Evolutionary conservation across 2,329 filamentous ascomycete genomes (phyloP), one percentile per base, ranked within the genome.

Genomic region (Raffaelea ambrosiae): DNA sequence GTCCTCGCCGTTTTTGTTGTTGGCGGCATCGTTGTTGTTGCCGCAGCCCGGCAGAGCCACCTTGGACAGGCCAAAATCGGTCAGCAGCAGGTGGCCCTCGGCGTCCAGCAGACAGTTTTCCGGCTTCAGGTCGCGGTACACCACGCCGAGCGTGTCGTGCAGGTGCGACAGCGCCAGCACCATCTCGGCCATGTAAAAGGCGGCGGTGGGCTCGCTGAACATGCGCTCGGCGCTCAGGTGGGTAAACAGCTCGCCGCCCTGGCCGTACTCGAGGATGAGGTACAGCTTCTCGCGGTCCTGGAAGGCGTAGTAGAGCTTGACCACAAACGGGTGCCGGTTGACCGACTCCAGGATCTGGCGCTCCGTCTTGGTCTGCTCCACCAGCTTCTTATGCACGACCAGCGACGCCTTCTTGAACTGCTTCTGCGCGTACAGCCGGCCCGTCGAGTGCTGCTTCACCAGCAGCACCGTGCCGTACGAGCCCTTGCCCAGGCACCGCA

Each of bases 111-210:
- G 83, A 60, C 91, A 97, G 65, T 98, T 98, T 66, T 98, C 93
- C 0, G 93, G 93, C 72, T 98, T 98, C 50, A 98, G 75, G 62
- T 98, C 93, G 52, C 93, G 87, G 67, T 98, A 98, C 54, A 98
- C 84, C 44, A 98, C 90, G 16, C 93, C 91, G 20, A 97, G 81
- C 53, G 85, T 89, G 57, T 86, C 83, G 68, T 98, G 93, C 22
- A 98, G 77, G 65, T 98, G 90, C 35, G 91, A 88, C 42, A 98
- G 78, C 26, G 93, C 94, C 21, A 98, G 79, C 4, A 95, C 82
- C 82, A 98, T 94, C 69, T 98, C 90, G 0, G 89, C 94, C 87
- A 97, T 95, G 75, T 98, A 98, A 66, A 97, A 98, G 2, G 90
- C 88, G 0, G 91, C 86, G 2, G 85, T 85, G 16, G 86, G 76